phyloP scores from a whole-genome alignment of 1,139 yeast genomes.

The Pichia inconspicua region DNA sequence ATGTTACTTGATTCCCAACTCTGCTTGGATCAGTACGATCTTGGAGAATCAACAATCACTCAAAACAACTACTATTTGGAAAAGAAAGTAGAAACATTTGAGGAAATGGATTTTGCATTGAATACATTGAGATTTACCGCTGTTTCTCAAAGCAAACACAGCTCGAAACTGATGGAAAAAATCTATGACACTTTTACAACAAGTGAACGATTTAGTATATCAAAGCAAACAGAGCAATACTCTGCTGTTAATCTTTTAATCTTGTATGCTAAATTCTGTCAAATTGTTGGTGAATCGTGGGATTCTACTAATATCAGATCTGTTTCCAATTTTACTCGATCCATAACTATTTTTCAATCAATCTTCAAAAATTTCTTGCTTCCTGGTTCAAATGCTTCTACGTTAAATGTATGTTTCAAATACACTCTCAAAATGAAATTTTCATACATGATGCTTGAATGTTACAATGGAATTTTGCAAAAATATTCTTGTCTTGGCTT shows the following conservation, averaged over 20 bases:
- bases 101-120: constrained; percentile 1
- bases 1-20: not conserved
- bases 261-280: constrained; percentile 33
- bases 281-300: constrained; percentile 27
- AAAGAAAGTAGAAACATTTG: not conserved
- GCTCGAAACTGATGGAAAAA: no score
- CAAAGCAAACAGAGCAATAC: constrained; percentile 20
- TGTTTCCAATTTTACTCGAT: constrained; percentile 30
- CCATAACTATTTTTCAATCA: constrained; percentile 37
- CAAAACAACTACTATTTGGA: not conserved
- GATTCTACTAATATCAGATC: constrained; percentile 20
- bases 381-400: constrained; percentile 7
- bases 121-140: not conserved
- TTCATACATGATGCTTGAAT: constrained; percentile 28
- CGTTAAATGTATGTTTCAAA: constrained; percentile 9
- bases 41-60: not conserved
- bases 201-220: constrained; percentile 11
- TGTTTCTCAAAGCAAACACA: not conserved
- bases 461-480: constrained; percentile 33
- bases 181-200: not conserved
- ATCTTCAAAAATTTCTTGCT: constrained; percentile 33
- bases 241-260: constrained; percentile 32
- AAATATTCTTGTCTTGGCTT: constrained; percentile 41
- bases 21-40: not conserved
- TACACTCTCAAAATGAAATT: constrained; percentile 32